Evolutionary conservation across 768 basidiomycete genomes (phyloP).

Genomic region (Hydnum rufescens): DNA sequence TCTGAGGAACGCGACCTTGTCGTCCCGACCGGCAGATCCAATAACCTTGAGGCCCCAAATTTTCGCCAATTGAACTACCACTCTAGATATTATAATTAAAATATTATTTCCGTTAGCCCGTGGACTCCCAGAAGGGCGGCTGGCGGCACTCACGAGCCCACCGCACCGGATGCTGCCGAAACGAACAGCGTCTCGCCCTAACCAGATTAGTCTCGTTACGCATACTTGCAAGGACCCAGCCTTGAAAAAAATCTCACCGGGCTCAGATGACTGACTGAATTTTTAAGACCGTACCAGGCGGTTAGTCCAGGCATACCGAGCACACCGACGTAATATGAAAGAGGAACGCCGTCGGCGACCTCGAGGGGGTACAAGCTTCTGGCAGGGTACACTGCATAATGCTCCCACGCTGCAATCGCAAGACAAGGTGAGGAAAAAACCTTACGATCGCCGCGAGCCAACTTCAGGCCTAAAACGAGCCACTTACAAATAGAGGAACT

Average conservation of each 20-base stretch:
- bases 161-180: conserved; percentile 28
- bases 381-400: conserved; percentile 20
- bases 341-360: background rate
- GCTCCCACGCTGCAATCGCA: conserved; percentile 20
- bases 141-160: conserved; percentile 33
- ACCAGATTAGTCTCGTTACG: conserved; percentile 16
- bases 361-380: background rate
- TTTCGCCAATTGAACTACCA: conserved; percentile 28
- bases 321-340: background rate
- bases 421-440: too few species aligned
- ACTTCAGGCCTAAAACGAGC: too few species aligned
- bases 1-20: conserved; percentile 43
- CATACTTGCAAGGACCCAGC: conserved; percentile 16
- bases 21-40: conserved; percentile 50
- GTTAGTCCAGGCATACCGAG: conserved; percentile 15
- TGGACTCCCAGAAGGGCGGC: too few species aligned
- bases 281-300: conserved; percentile 25
- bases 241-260: too few species aligned
- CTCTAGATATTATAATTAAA: background rate
- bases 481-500: conserved; percentile 11
- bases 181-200: conserved; percentile 34
- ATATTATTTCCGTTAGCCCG: background rate
- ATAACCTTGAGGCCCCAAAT: conserved; percentile 37
- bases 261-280: conserved; percentile 17
- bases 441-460: too few species aligned